These are phyloP conservation scores for Claviceps monticola DNA, from an alignment of 2,329 filamentous ascomycete species.

Conservation along the genomic window DNA sequence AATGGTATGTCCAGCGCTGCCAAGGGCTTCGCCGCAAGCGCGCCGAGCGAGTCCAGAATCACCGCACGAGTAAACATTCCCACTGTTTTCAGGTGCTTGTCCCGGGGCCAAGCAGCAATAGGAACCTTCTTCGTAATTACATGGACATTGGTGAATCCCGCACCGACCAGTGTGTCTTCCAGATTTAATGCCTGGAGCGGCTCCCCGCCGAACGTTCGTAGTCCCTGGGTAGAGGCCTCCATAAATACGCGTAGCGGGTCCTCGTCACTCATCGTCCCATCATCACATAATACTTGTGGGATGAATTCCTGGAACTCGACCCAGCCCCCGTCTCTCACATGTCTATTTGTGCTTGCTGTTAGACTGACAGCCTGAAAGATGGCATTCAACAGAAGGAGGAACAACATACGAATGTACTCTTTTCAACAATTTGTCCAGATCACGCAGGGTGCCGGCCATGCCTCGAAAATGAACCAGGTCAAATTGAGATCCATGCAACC, in stretches of 20 bases:
- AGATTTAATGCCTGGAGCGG: conserved; percentile 22
- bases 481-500: conserved; percentile 37
- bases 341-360: conserved; percentile 12
- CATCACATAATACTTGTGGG: conserved; percentile 27
- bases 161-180: conserved; percentile 20
- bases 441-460: conserved; percentile 35
- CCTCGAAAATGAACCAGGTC: conserved; percentile 41
- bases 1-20: conserved; percentile 21
- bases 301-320: conserved; percentile 36
- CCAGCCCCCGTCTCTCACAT: conserved; percentile 34
- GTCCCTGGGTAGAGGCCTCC: conserved; percentile 17
- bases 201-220: conserved; percentile 25
- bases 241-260: conserved; percentile 23
- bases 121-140: conserved; percentile 29
- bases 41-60: conserved; percentile 27
- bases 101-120: conserved; percentile 30
- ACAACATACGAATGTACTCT: conserved; percentile 19
- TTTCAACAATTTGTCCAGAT: conserved; percentile 33
- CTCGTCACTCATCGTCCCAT: conserved; percentile 27
- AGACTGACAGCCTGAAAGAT: conserved; percentile 2
- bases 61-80: conserved; percentile 31
- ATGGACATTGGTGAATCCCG: conserved; percentile 31
- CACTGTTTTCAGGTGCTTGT: conserved; percentile 25
- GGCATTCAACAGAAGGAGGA: too few relatives aligned
- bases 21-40: conserved; percentile 27